Conservation (phyloP, 768 basidiomycete species). For the Xerocomellus amylosporus region DNA sequence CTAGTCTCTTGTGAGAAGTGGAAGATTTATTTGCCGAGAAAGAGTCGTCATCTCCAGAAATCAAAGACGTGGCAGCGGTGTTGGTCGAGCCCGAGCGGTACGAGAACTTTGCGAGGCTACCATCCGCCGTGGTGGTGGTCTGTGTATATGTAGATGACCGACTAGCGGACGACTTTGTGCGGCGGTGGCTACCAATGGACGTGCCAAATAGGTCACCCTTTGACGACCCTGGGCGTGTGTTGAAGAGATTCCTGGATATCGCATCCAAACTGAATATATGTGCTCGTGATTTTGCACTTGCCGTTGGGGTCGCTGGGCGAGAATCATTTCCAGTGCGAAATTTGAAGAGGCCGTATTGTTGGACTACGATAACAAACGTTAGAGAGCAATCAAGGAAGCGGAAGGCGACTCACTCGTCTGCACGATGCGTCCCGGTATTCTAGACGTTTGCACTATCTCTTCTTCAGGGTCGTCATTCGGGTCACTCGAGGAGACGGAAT, state of each 20-base stretch:
- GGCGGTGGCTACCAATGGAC: constrained; percentile 64
- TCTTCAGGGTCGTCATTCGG: constrained; percentile 73
- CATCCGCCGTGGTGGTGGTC: constrained; percentile 64
- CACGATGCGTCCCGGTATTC: constrained; percentile 71
- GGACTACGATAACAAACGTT: constrained; percentile 47
- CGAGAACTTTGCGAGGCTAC: constrained; percentile 70
- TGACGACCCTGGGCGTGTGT: constrained; percentile 59
- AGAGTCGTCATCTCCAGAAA: constrained; percentile 60
- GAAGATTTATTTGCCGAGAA: constrained; percentile 43
- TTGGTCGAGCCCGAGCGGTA: constrained; percentile 65
- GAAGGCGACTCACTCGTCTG: constrained; percentile 68
- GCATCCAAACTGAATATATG: constrained; percentile 89
- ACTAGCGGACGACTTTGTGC: constrained; percentile 60
- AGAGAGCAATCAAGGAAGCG: neutral
- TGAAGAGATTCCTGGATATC: constrained; percentile 87
- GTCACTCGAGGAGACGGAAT: constrained; percentile 71
- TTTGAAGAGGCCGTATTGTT: constrained; percentile 86
- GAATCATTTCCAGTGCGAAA: constrained; percentile 77
- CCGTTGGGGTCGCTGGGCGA: constrained; percentile 82
- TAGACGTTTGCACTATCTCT: constrained; percentile 75
- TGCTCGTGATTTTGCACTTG: constrained; percentile 64
- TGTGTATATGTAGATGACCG: constrained; percentile 73
- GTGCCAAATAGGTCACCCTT: constrained; percentile 77
- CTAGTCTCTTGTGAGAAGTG: constrained; percentile 47
- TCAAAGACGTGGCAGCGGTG: constrained; percentile 60